These are phyloP conservation scores for Pseudopyricularia javanii DNA, from an alignment of 2,329 filamentous ascomycete genomes.

Conservation along the genomic window DNA sequence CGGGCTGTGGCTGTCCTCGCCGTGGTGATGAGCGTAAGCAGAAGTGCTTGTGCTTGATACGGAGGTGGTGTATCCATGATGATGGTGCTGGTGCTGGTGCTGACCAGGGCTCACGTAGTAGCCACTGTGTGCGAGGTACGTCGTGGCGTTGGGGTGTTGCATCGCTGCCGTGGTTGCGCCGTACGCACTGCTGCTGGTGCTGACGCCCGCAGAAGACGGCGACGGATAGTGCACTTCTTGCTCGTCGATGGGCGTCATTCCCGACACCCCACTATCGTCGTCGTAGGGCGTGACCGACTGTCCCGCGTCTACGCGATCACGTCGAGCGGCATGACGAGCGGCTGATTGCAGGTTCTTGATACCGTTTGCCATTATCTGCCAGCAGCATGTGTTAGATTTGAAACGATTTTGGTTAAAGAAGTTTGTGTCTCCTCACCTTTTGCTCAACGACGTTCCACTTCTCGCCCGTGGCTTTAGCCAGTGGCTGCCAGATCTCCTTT, in stretches of 20 bases:
- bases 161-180: constrained; percentile 2
- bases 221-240: constrained; percentile 34
- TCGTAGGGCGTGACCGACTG: constrained; percentile 32
- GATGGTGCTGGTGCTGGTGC: constrained; percentile 17
- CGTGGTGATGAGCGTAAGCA: constrained; percentile 19
- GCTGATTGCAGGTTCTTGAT: constrained; percentile 68
- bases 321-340: constrained; percentile 51
- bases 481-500: constrained; percentile 67
- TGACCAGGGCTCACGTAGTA: constrained; percentile 10
- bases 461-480: constrained; percentile 68
- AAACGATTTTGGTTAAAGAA: not conserved
- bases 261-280: constrained; percentile 62
- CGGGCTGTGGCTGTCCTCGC: constrained; percentile 16
- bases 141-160: constrained; percentile 7
- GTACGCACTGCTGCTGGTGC: constrained; percentile 12
- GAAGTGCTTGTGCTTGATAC: constrained; percentile 33
- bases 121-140: constrained; percentile 5
- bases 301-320: constrained; percentile 41
- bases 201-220: constrained; percentile 18
- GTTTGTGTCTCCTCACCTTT: constrained; percentile 31
- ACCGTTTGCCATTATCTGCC: constrained; percentile 70
- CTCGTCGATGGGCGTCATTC: constrained; percentile 46
- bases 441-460: constrained; percentile 62
- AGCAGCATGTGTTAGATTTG: constrained; percentile 2
- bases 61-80: constrained; percentile 39